phyloP scores from a whole-genome alignment of 352 stramenopile species.

The Phytophthora pluvialis region DNA sequence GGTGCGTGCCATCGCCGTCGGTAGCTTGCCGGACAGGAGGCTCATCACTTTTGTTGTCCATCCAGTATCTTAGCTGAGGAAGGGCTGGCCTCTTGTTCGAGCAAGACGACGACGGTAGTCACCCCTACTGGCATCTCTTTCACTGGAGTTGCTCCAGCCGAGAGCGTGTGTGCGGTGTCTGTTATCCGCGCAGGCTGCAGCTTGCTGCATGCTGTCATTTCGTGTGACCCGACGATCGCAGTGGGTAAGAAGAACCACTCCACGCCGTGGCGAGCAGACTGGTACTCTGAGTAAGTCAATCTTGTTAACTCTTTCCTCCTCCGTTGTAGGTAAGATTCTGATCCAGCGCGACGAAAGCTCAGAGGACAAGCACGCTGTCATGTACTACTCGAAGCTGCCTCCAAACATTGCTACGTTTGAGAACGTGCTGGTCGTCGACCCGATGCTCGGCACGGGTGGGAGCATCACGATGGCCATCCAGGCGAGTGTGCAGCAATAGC shows the following conservation, averaged over 20 bases:
- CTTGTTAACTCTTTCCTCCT: not conserved
- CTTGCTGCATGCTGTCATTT: constrained; percentile 89
- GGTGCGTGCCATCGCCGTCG: constrained; percentile 24
- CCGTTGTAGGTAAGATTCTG: constrained; percentile 90
- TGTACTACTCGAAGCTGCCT: constrained; percentile 96
- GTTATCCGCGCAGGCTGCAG: constrained; percentile 93
- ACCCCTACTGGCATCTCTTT: constrained; percentile 69
- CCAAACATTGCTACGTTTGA: constrained; percentile 68
- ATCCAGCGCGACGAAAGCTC: constrained; percentile 95
- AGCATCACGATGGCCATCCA: constrained; percentile 92
- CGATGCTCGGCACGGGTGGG: constrained; percentile 95
- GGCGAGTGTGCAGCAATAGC: constrained; percentile 27
- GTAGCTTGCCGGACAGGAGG: too few species aligned
- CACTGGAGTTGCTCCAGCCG: constrained; percentile 47
- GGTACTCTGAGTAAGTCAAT: not conserved
- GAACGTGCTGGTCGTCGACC: constrained; percentile 94
- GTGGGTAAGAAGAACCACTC: constrained; percentile 53
- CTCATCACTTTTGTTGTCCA: not conserved
- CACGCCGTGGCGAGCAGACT: too few species aligned
- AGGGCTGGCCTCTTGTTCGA: constrained; percentile 62
- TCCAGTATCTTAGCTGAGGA: constrained; percentile 70
- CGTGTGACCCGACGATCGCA: constrained; percentile 74
- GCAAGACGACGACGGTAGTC: constrained; percentile 45
- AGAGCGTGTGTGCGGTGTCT: constrained; percentile 90
- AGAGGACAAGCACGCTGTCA: constrained; percentile 77